phyloP scores from a whole-genome alignment of 2,329 filamentous ascomycete genomes.

The Achaetomium macrosporum region DNA sequence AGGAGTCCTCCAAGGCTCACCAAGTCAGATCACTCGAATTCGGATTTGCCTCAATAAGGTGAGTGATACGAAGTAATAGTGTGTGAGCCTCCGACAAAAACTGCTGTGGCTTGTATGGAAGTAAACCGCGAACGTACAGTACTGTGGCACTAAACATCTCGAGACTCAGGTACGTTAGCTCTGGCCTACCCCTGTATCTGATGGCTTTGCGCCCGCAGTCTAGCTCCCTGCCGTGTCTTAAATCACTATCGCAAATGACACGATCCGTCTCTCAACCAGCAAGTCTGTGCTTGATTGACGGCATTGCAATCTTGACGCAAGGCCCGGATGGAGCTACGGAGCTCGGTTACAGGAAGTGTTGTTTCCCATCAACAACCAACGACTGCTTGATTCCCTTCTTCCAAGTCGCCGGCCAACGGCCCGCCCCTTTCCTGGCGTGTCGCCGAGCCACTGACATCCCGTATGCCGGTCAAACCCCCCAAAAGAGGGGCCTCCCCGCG shows the following conservation, averaged over 20 bases:
- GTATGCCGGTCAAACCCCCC: background rate
- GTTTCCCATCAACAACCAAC: background rate
- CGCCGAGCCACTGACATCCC: background rate
- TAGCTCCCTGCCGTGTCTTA: too few species aligned
- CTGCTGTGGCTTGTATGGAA: background rate
- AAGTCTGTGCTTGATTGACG: too few species aligned
- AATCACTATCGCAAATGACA: too few species aligned
- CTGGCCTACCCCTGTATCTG: background rate
- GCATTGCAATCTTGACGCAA: too few species aligned
- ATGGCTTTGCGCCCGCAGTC: too few species aligned
- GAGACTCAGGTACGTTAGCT: background rate
- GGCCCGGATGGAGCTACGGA: too few species aligned
- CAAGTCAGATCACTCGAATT: too few species aligned
- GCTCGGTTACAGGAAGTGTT: too few species aligned
- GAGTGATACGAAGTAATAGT: too few species aligned
- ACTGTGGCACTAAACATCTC: background rate
- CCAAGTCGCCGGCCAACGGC: background rate
- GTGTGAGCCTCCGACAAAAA: background rate
- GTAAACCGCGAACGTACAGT: background rate
- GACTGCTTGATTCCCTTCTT: background rate
- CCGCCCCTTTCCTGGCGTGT: background rate
- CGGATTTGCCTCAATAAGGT: background rate
- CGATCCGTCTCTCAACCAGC: too few species aligned
- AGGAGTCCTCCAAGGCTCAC: background rate
- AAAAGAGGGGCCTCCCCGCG: constrained; percentile 5